Percentiles rank a stretch among this genome's conserved stretches.
These are phyloP conservation scores for Pseudogymnoascus sp. DNA, from an alignment of 2,329 filamentous ascomycete species.

Conservation along the genomic window DNA sequence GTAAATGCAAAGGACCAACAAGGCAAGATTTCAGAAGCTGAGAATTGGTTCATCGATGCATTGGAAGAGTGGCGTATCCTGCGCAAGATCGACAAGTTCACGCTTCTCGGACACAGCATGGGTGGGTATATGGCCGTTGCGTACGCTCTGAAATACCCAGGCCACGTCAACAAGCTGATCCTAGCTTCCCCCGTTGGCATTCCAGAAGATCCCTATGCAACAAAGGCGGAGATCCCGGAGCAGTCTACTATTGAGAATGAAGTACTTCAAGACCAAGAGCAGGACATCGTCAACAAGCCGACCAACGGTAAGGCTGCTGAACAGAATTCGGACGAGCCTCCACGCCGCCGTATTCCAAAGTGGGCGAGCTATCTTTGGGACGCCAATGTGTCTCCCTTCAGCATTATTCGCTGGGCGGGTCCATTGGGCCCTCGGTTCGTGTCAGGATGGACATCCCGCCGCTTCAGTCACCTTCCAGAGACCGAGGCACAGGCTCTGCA, in stretches of 20 bases:
- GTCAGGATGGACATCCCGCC: conserved; percentile 86
- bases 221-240: conserved; percentile 66
- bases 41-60: conserved; percentile 92
- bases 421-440: conserved; percentile 86
- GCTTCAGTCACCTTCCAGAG: conserved; percentile 79
- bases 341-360: conserved; percentile 55
- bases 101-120: conserved; percentile 83
- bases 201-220: conserved; percentile 86
- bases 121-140: conserved; percentile 93
- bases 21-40: conserved; percentile 77
- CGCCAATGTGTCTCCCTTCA: conserved; percentile 92
- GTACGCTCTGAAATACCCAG: conserved; percentile 94
- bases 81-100: conserved; percentile 86
- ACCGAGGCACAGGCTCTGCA: conserved; percentile 79
- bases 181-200: conserved; percentile 91
- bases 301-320: conserved; percentile 26
- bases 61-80: conserved; percentile 91
- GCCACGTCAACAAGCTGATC: conserved; percentile 89
- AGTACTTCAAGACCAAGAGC: conserved; percentile 65
- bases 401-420: conserved; percentile 76
- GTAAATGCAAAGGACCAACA: conserved; percentile 75
- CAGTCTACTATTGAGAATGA: conserved; percentile 69
- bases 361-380: conserved; percentile 97
- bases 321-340: conserved; percentile 26
- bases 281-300: conserved; percentile 35